Conservation (phyloP, 2,329 filamentous ascomycete genomes). For the Davidsoniella eucalypti region DNA sequence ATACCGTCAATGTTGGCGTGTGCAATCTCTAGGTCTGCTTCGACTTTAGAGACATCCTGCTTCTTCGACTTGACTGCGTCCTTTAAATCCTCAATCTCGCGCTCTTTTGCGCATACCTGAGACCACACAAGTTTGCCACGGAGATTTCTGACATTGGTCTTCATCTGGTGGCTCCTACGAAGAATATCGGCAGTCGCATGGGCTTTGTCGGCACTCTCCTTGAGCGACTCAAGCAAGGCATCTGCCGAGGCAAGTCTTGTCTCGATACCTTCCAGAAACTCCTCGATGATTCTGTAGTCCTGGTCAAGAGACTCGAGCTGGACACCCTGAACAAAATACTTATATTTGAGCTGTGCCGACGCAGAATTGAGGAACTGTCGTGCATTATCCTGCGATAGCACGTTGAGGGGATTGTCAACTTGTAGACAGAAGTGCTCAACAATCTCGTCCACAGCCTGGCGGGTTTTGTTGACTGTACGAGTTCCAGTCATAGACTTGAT, state of each 20-base stretch:
- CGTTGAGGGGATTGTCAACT: conserved; percentile 92
- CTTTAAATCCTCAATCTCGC: conserved; percentile 21
- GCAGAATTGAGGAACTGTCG: conserved; percentile 83
- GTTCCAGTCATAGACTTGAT: conserved; percentile 53
- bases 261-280: conserved; percentile 58
- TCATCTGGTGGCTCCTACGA: conserved; percentile 48
- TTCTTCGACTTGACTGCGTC: conserved; percentile 3
- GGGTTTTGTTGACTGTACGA: conserved; percentile 63
- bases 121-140: conserved; percentile 66
- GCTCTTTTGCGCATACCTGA: conserved; percentile 66
- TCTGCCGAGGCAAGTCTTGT: conserved; percentile 43
- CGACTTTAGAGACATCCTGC: background rate
- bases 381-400: conserved; percentile 88
- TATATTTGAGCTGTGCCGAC: conserved; percentile 73
- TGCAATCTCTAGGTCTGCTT: background rate
- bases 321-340: conserved; percentile 88
- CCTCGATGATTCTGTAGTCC: conserved; percentile 73
- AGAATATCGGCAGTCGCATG: conserved; percentile 47
- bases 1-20: background rate
- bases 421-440: conserved; percentile 86
- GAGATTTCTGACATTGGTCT: conserved; percentile 41
- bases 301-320: conserved; percentile 83
- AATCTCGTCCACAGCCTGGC: conserved; percentile 77
- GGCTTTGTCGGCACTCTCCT: conserved; percentile 42
- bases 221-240: conserved; percentile 46